Conservation (phyloP, 192 early-diverging fungal species). For the Coemansia nantahalensis region DNA sequence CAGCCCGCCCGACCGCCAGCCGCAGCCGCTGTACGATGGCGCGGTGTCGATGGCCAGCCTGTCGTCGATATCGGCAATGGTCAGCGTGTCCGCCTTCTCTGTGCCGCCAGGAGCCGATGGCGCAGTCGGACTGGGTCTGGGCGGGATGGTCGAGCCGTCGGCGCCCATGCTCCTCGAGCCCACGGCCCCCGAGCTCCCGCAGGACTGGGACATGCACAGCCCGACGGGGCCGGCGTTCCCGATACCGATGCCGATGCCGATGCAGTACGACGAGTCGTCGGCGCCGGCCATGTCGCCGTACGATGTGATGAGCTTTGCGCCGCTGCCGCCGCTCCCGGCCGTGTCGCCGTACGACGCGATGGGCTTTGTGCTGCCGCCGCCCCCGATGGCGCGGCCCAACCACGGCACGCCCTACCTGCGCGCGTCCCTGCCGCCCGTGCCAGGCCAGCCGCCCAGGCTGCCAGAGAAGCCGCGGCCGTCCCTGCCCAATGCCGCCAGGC, state of each 20-base stretch:
- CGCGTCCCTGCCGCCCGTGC: background rate
- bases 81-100: conserved; percentile 30
- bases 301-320: conserved; percentile 20
- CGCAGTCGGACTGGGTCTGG: background rate
- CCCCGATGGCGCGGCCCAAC: background rate
- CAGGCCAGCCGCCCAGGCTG: conserved; percentile 11
- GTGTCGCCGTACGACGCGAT: conserved; percentile 8
- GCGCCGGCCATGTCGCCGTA: conserved; percentile 4
- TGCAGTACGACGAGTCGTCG: conserved; percentile 17
- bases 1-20: conserved; percentile 1
- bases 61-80: conserved; percentile 12
- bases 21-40: conserved; percentile 1
- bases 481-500: conserved; percentile 3
- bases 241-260: conserved; percentile 22
- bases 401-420: no score
- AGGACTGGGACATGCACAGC: conserved; percentile 17
- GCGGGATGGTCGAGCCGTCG: conserved; percentile 38
- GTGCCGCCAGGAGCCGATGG: conserved; percentile 30
- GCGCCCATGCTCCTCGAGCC: conserved; percentile 45
- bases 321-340: conserved; percentile 13
- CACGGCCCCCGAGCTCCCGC: conserved; percentile 44
- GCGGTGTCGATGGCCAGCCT: background rate
- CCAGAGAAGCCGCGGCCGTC: conserved; percentile 32
- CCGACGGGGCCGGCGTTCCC: conserved; percentile 31
- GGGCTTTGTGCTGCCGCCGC: background rate